Percentiles rank a stretch among this genome's conserved stretches.
Conservation (phyloP, 257 asterid genomes). For the Lantana camara region DNA sequence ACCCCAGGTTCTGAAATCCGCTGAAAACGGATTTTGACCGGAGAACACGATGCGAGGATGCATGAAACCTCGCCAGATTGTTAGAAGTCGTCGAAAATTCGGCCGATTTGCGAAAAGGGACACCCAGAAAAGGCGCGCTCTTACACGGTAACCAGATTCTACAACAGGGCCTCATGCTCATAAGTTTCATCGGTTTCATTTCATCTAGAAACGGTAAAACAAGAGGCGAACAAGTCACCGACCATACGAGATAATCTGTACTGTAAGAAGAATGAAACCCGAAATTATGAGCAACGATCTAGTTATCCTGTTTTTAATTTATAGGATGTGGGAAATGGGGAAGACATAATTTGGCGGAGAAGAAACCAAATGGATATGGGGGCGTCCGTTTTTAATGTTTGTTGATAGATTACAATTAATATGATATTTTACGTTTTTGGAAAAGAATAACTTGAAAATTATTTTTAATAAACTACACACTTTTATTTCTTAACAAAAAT, state of each 20-base stretch:
- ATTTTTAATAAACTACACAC: no score
- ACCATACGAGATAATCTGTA: background rate
- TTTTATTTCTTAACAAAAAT: no score
- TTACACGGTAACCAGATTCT: conserved; percentile 48
- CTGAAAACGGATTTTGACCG: conserved; percentile 31
- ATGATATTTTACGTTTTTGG: no score
- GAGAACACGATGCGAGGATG: conserved; percentile 28
- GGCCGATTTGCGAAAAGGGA: conserved; percentile 34
- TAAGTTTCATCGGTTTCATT: conserved; percentile 42
- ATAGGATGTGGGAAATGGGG: conserved; percentile 15
- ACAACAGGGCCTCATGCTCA: conserved; percentile 59
- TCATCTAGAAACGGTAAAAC: background rate
- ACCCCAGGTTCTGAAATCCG: conserved; percentile 46
- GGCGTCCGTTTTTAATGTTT: no score
- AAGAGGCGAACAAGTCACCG: background rate
- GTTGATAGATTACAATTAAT: no score
- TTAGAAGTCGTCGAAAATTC: conserved; percentile 15
- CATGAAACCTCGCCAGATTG: conserved; percentile 20
- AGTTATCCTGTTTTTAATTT: background rate
- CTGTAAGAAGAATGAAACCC: background rate
- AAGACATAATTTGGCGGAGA: conserved; percentile 32
- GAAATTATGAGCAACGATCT: background rate
- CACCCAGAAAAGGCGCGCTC: conserved; percentile 40
- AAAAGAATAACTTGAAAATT: no score
- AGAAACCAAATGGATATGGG: conserved; percentile 3